A percentile compares a stretch with the other conserved stretches of the same genome.
phyloP scores from a whole-genome alignment of 1,139 yeast species.

The Lodderomyces orthopsilosis region DNA sequence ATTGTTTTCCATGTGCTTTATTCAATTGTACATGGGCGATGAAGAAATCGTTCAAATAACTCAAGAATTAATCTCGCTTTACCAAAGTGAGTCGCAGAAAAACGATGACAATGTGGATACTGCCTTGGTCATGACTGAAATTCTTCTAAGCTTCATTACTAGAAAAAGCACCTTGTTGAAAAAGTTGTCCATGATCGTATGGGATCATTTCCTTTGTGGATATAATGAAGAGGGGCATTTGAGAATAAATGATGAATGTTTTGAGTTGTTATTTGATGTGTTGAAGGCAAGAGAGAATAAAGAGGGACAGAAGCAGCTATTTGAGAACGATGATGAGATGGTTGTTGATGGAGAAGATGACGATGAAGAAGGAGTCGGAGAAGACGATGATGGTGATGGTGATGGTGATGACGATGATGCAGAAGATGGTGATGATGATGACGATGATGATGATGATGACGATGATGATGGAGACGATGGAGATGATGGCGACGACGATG shows the following conservation, averaged over 20 bases:
- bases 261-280: conserved; percentile 63
- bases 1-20: conserved; percentile 70
- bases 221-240: conserved; percentile 25
- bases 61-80: conserved; percentile 64
- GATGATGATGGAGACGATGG: conserved; percentile 29
- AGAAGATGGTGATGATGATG: conserved; percentile 28
- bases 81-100: conserved; percentile 28
- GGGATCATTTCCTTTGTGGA: conserved; percentile 57
- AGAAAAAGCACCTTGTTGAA: conserved; percentile 71
- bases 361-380: conserved; percentile 32
- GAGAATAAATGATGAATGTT: conserved; percentile 44
- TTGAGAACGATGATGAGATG: conserved; percentile 58
- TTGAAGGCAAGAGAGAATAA: conserved; percentile 74
- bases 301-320: conserved; percentile 75
- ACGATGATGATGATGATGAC: conserved; percentile 28
- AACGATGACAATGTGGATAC: conserved; percentile 35
- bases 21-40: conserved; percentile 79
- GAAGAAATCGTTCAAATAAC: conserved; percentile 75
- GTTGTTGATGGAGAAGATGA: conserved; percentile 17
- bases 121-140: conserved; percentile 70
- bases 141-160: conserved; percentile 70
- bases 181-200: conserved; percentile 67
- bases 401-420: conserved; percentile 26
- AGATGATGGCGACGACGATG: conserved; percentile 18
- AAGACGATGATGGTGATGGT: conserved; percentile 31